Evolutionary conservation across 2,329 filamentous ascomycete genomes (phyloP), one percentile per base, ranked within the genome.

Genomic region (Calycina herbarum): DNA sequence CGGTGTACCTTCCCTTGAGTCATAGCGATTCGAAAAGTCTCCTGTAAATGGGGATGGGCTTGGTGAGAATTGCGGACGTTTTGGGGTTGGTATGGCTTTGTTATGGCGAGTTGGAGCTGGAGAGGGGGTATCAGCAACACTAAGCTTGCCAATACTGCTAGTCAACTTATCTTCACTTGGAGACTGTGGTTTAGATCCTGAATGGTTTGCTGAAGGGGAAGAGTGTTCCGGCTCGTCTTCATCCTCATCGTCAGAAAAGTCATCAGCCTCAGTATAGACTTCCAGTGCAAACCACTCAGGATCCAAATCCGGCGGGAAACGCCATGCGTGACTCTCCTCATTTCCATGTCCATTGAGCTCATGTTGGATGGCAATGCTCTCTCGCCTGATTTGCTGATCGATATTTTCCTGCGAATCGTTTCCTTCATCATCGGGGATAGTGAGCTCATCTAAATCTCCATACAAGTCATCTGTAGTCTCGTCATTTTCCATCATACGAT

Each of bases 231-330:
- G 69, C 58, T 71, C 69, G 17, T 77, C 66, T 5, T 73, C 67
- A 27, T 80, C 81, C 54, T 81, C 74, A 48, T 88, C 86, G 0
- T 83, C 83, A 51, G 84, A 82, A 1, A 71, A 11, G 79, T 80
- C 77, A 15, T 83, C 80, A 33, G 82, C 80, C 76, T 91, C 89
- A 10, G 82, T 83, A 74, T 88, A 91, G 8, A 92, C 87, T 76
- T 91, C 89, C 58, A 92, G 86, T 0, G 89, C 89, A 69, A 92
- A 83, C 89, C 89, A 92, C 77, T 92, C 89, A 1, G 87, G 85
- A 70, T 92, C 89, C 0, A 92, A 81, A 60, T 89, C 85, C 3
- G 83, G 81, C n/a, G 89, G 88, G 2, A 91, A 80, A 24, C 82
- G 80, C 86, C 74, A 76, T n/a, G 62, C 51, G 20, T 58, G 33